A percentile compares a stretch with the other conserved stretches of the same genome.
phyloP scores from a whole-genome alignment of 192 early-diverging fungal species.

The Podochytrium sp. region DNA sequence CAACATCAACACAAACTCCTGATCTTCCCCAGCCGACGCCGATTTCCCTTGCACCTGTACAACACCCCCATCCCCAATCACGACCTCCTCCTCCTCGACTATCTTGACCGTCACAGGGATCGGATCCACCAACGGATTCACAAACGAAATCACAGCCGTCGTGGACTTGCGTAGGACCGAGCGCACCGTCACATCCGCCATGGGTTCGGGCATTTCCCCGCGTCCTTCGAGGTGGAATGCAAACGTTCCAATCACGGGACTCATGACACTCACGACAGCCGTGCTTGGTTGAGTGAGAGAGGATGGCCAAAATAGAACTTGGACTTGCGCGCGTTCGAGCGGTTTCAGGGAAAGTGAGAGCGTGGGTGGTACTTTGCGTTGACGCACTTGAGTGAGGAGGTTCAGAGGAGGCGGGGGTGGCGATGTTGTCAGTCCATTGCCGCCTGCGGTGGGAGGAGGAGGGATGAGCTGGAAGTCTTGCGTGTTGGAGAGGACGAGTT shows the following conservation, averaged over 20 bases:
- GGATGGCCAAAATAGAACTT: constrained; percentile 57
- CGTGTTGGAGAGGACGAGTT: constrained; percentile 36
- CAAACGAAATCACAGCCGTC: constrained; percentile 43
- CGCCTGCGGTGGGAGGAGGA: too few relatives aligned
- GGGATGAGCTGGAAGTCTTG: constrained; percentile 45
- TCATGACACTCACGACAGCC: constrained; percentile 22
- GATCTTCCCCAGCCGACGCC: background rate
- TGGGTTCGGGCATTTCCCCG: constrained; percentile 45
- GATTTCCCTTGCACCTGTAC: background rate
- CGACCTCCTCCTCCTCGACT: constrained; percentile 14
- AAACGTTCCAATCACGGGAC: constrained; percentile 38
- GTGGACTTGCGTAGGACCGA: constrained; percentile 37
- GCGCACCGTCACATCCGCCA: constrained; percentile 33
- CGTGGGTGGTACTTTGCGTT: background rate
- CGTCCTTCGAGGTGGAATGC: constrained; percentile 39
- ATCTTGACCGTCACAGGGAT: constrained; percentile 43
- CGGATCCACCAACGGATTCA: constrained; percentile 50
- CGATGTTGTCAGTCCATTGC: background rate
- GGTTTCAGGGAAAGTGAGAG: constrained; percentile 27
- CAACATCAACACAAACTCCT: constrained; percentile 43
- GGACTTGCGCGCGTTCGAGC: constrained; percentile 38
- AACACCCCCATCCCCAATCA: background rate
- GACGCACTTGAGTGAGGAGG: background rate
- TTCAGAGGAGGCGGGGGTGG: background rate
- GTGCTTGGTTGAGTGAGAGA: constrained; percentile 40